These are phyloP conservation scores for Miscanthus sacchariflorus DNA, from an alignment of 202 grass and related monocot genomes.

Conservation along the genomic window DNA sequence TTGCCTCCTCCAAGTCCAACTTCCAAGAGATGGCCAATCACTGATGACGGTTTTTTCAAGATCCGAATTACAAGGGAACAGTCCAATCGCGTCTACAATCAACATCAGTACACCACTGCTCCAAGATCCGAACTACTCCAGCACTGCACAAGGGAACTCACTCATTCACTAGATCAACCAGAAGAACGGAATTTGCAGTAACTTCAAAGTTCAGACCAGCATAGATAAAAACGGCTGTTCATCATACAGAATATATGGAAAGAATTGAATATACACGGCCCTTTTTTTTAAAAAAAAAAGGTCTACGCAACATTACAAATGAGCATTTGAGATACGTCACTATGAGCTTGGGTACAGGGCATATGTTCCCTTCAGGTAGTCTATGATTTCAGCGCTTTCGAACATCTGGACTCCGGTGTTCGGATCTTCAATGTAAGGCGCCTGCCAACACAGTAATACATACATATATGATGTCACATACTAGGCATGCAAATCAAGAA, in stretches of 20 bases:
- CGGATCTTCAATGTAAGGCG: conserved; percentile 89
- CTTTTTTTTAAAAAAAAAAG: too few relatives aligned
- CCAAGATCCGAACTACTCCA: too few relatives aligned
- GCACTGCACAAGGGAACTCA: too few relatives aligned
- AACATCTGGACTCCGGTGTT: conserved; percentile 98
- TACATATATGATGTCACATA: background rate
- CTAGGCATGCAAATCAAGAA: background rate
- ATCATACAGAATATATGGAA: background rate
- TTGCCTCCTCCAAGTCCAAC: background rate
- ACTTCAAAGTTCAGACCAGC: background rate
- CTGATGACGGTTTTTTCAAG: background rate
- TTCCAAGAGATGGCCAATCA: background rate
- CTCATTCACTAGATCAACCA: background rate
- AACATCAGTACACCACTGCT: background rate
- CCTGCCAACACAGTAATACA: conserved; percentile 53
- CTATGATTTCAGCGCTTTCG: conserved; percentile 82
- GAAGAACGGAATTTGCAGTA: background rate
- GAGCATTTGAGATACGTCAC: background rate
- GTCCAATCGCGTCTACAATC: background rate
- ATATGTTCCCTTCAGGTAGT: conserved; percentile 82
- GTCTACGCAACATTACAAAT: background rate
- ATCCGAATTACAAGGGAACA: background rate
- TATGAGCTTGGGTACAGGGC: conserved; percentile 4
- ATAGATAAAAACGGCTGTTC: conserved; percentile 3
- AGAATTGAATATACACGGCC: background rate